Conservation (phyloP, 805 yeast species). For the Myxozyma neotropica region DNA sequence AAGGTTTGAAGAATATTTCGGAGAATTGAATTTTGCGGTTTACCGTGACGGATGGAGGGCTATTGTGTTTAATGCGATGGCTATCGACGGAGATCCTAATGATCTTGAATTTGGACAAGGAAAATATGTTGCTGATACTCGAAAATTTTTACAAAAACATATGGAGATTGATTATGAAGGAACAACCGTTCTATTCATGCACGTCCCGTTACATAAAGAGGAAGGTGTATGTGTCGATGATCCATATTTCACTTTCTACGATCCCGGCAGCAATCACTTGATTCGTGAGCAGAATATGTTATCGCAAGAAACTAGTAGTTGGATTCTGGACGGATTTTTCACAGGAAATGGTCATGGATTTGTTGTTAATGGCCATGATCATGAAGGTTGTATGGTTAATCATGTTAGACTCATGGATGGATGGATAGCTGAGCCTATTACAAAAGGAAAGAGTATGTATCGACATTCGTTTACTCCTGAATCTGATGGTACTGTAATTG, state of each 20-base stretch:
- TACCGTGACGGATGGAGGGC: slow-evolving; percentile 78
- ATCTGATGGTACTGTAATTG: slow-evolving; percentile 16
- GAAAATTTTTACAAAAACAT: slow-evolving; percentile 71
- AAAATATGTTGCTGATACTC: slow-evolving; percentile 66
- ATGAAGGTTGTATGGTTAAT: slow-evolving; percentile 76
- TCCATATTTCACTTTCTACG: slow-evolving; percentile 67
- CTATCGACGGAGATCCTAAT: slow-evolving; percentile 87
- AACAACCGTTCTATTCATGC: slow-evolving; percentile 80
- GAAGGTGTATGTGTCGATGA: slow-evolving; percentile 88
- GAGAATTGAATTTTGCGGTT: slow-evolving; percentile 81
- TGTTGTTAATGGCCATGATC: slow-evolving; percentile 93
- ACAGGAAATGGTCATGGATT: slow-evolving; percentile 54
- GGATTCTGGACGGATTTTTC: slow-evolving; percentile 72
- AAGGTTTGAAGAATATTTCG: slow-evolving; percentile 72
- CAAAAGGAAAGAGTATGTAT: slow-evolving; percentile 9
- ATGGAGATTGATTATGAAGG: slow-evolving; percentile 55
- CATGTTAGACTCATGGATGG: slow-evolving; percentile 9
- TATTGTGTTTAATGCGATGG: slow-evolving; percentile 81
- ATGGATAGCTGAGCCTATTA: slow-evolving; percentile 12
- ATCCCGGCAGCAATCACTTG: slow-evolving; percentile 55
- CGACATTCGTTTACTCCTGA: neutral
- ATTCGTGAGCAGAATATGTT: slow-evolving; percentile 82
- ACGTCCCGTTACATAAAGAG: slow-evolving; percentile 82
- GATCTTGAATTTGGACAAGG: slow-evolving; percentile 49
- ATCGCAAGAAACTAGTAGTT: slow-evolving; percentile 63